Evolutionary conservation across 169 alveolate genomes (phyloP), one percentile per base, ranked within the genome.

Genomic region (Plasmodium gonderi): DNA sequence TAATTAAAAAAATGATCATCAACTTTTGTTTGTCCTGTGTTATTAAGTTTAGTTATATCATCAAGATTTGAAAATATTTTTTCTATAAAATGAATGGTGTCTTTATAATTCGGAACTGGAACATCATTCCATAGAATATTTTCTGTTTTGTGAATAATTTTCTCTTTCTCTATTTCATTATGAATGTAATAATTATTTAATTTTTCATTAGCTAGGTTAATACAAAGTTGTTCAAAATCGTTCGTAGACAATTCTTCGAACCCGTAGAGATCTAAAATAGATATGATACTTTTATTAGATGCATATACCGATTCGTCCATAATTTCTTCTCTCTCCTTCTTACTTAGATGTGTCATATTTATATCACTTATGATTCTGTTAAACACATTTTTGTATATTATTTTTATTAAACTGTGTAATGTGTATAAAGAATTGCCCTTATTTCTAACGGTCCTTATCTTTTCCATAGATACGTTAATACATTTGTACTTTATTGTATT

Each of bases 221-320:
- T 99, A 93, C 98, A 97, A 89, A 99, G 95, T 92, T 99, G 99
- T 91, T 99, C 99, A 94, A 98, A 98, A 44, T 99, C 97, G 97
- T 99, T 99, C 80, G 96, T 96, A 68, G 98, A 95, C 80, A 99
- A 98, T 49, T 96, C 98, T 94, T 99, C 99, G 93, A 99, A 99
- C 0, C 99, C 99, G 95, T 98, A 99, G 60, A 99, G 98, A 94
- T 99, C 99, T 29, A 99, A 92, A 68, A 99, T 97, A 44, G 99
- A 99, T 72, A 99, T 98, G 95, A 98, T 94, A 33, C 83, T 90
- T 51, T 74, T 36, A 54, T 75, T 85, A 14, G 2, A 14, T 29
- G n/a, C 68, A 45, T 85, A 75, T 7, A 74, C 45, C 1, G 65
- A 11, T 40, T 75, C 68, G 33, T 85, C 68, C 68, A 75, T 54